These are phyloP conservation scores for Trypanosoma avium DNA, from an alignment of 208 protist genomes.

Conservation along the genomic window DNA sequence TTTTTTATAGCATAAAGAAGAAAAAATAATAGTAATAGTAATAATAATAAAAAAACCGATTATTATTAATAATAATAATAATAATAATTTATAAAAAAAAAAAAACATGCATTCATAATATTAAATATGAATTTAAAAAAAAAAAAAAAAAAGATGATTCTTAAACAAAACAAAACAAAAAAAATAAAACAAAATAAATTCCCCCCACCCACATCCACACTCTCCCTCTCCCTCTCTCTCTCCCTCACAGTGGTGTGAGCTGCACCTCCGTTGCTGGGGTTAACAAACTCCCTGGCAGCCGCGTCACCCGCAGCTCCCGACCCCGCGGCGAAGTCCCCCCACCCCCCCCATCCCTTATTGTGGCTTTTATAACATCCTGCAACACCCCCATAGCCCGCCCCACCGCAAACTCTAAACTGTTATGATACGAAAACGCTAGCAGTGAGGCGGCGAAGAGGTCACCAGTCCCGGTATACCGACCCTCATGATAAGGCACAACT, in stretches of 20 bases:
- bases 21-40: conserved; percentile 9
- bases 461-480: conserved; percentile 86
- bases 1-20: not conserved
- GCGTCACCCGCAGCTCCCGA: conserved; percentile 76
- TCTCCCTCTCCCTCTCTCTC: too few relatives aligned
- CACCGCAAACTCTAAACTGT: conserved; percentile 56
- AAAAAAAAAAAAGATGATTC: conserved; percentile 4
- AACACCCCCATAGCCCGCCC: conserved; percentile 82
- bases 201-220: too few relatives aligned
- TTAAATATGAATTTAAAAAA: not conserved
- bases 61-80: conserved; percentile 3
- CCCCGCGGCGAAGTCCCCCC: conserved; percentile 50
- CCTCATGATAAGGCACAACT: conserved; percentile 64
- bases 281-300: conserved; percentile 46
- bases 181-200: too few relatives aligned
- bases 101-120: too few relatives aligned
- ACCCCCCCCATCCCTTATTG: conserved; percentile 44
- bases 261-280: conserved; percentile 39
- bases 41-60: not conserved
- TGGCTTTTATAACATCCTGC: conserved; percentile 81
- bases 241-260: conserved; percentile 31
- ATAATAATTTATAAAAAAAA: not conserved
- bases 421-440: conserved; percentile 58
- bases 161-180: too few relatives aligned
- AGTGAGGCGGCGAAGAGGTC: conserved; percentile 82